Base-by-base conservation (phyloP, 352 stramenopile genomes). In the Phytopythium helicoides region DNA sequence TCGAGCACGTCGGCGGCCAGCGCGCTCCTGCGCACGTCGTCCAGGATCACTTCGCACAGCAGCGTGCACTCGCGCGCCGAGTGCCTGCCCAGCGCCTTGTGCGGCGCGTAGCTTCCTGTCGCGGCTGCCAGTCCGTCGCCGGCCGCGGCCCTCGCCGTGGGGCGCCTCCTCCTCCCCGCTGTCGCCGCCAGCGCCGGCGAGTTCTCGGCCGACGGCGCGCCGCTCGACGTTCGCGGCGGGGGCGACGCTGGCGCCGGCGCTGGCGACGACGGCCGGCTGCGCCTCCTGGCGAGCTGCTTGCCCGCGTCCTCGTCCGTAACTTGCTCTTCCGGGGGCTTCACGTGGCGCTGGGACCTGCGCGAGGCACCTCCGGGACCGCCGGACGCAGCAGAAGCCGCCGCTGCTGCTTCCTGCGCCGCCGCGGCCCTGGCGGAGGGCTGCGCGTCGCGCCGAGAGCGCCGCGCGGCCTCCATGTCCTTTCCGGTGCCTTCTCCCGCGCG, bases 21-120 rank as follows among this genome's bases (percentile, higher is more conserved):
- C n/a, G 78, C 73, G 53, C 82, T 73, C 26, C 58, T 54, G 48
- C 83, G 76, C 39, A 89, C 44, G 16, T 89, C 75, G 18, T 57
- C 41, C 42, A 83, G 47, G 35, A 89, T 74, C 11, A 72, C 65
- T 41, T 89, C 75, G 42, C 75, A 87, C 40, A 89, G 47, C 28
- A 81, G 23, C 25, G 66, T 73, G 45, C 75, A 84, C 25, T 82
- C 68, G 12, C 61, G 68, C 16, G 71, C 74, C 26, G 68, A 75
- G 57, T 81, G 84, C n/a, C 48, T 47, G 3, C 68, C 68, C 11
- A 87, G 56, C 22, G 80, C 63, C 36, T 75, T 72, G 23, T 36
- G 48, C 36, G 53, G 49, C 33, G 28, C 62, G 66, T 46, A 37
- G 54, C 23, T 37, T 31, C 35, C 2, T 55, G 46, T 35, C 26